A percentile compares a stretch with the other conserved stretches of the same genome.
Conservation (phyloP, 2,329 filamentous ascomycete genomes). For the Fusarium sacchari region DNA sequence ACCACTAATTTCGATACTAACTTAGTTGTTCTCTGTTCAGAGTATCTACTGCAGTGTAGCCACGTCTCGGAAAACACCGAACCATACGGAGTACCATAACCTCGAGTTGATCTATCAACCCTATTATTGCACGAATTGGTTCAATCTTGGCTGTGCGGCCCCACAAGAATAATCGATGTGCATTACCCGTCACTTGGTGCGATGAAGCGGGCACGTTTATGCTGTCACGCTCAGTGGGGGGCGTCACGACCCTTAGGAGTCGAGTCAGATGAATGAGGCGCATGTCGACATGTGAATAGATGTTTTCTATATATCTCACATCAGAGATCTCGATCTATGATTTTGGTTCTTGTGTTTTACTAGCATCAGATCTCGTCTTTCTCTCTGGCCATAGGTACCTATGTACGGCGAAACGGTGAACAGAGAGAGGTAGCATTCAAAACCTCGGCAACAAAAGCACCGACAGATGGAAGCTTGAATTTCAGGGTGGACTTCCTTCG, state of each 20-base stretch:
- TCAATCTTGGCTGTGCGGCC: conserved; percentile 1
- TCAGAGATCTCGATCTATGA: conserved; percentile 24
- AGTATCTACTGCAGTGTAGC: background rate
- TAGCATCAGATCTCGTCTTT: background rate
- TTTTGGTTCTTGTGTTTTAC: background rate
- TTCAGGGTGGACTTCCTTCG: conserved; percentile 17
- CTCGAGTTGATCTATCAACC: background rate
- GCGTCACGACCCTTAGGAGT: conserved; percentile 17
- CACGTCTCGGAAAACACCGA: background rate
- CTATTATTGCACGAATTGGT: background rate
- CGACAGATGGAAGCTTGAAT: conserved; percentile 28
- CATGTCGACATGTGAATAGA: conserved; percentile 32
- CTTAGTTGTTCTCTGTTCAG: background rate
- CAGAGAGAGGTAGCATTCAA: conserved; percentile 3
- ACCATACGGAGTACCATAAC: background rate
- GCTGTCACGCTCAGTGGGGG: conserved; percentile 31
- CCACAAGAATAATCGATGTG: background rate
- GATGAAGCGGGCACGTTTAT: conserved; percentile 22
- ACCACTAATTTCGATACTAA: background rate
- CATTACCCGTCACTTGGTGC: conserved; percentile 13
- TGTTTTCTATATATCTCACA: conserved; percentile 15
- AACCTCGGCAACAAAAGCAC: background rate
- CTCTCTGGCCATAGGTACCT: background rate
- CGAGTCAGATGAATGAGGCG: conserved; percentile 29
- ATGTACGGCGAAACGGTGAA: conserved; percentile 4